These are phyloP conservation scores for Boletellus sp. DNA, from an alignment of 768 basidiomycete species.

Conservation along the genomic window DNA sequence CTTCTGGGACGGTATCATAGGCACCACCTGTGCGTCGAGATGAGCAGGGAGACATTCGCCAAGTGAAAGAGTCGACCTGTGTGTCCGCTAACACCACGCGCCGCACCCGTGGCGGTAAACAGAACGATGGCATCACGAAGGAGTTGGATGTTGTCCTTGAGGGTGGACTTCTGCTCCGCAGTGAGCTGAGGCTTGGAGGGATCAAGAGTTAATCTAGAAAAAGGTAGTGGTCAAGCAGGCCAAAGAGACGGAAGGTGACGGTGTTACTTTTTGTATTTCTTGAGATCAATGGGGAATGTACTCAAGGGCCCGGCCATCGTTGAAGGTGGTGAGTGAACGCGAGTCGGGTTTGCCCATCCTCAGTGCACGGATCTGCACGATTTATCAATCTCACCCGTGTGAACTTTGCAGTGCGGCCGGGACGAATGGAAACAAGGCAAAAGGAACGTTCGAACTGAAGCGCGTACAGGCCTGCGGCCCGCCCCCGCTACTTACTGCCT, in stretches of 20 bases:
- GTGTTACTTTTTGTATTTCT: conserved; percentile 65
- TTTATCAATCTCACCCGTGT: conserved; percentile 27
- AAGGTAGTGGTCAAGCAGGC: conserved; percentile 6
- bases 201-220: conserved; percentile 66
- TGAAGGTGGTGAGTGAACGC: conserved; percentile 4
- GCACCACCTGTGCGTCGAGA: conserved; percentile 44
- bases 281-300: conserved; percentile 76
- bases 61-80: conserved; percentile 46
- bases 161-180: conserved; percentile 52
- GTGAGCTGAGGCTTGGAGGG: conserved; percentile 61
- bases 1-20: conserved; percentile 80
- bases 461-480: background rate
- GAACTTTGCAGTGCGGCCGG: conserved; percentile 16
- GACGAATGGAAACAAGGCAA: background rate
- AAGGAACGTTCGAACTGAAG: conserved; percentile 20
- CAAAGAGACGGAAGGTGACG: background rate
- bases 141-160: conserved; percentile 72
- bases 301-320: conserved; percentile 41
- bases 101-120: conserved; percentile 83
- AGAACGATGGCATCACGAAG: conserved; percentile 82
- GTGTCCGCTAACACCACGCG: conserved; percentile 84
- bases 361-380: background rate
- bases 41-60: background rate
- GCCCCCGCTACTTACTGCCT: no score
- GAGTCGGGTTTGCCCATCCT: background rate